Evolutionary conservation across 768 basidiomycete genomes (phyloP).

Genomic region (Hemileccinum rubropunctum): DNA sequence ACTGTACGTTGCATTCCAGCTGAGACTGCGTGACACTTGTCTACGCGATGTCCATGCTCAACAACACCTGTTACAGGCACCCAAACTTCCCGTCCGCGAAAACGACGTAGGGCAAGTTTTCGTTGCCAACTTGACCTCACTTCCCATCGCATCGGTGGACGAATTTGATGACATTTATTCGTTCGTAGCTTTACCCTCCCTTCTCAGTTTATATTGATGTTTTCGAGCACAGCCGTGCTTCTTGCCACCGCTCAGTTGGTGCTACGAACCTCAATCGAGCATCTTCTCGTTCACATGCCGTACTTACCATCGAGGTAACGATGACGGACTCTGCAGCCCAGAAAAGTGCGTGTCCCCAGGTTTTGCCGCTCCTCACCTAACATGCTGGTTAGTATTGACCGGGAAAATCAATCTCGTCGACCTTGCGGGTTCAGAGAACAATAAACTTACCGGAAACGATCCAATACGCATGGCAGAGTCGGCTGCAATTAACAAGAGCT

Average conservation of each 20-base stretch:
- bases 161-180: conserved; percentile 49
- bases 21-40: background rate
- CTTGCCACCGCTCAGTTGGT: conserved; percentile 78
- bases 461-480: conserved; percentile 85
- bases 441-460: conserved; percentile 88
- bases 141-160: conserved; percentile 37
- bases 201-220: background rate
- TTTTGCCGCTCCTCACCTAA: background rate
- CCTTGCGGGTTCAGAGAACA: conserved; percentile 89
- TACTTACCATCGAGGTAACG: conserved; percentile 70
- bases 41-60: background rate
- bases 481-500: conserved; percentile 84
- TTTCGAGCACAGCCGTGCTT: conserved; percentile 51
- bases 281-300: conserved; percentile 87
- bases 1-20: conserved; percentile 42
- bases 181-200: conserved; percentile 31
- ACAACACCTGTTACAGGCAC: conserved; percentile 35
- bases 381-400: conserved; percentile 46
- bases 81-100: conserved; percentile 56
- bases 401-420: conserved; percentile 88
- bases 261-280: conserved; percentile 80
- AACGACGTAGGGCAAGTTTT: conserved; percentile 51
- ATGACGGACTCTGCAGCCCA: conserved; percentile 52
- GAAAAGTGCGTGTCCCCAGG: conserved; percentile 42
- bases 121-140: conserved; percentile 47